These are phyloP conservation scores for Astrothelium macrocarpum DNA, from an alignment of 495 filamentous ascomycete genomes.

Conservation along the genomic window DNA sequence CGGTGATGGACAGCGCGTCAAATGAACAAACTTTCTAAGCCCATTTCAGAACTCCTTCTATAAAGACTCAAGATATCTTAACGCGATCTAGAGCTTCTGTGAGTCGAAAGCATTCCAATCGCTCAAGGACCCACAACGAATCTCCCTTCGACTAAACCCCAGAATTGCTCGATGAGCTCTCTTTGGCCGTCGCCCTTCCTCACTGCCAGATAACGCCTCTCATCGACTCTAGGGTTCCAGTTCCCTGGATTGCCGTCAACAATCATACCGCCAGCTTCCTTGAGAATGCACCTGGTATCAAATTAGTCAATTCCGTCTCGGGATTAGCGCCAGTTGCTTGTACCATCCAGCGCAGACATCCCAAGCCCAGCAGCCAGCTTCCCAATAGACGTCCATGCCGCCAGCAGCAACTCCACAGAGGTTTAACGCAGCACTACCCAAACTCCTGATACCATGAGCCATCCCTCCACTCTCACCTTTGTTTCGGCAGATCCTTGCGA, in stretches of 20 bases:
- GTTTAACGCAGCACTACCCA: conserved; percentile 79
- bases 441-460: conserved; percentile 66
- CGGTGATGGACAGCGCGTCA: too few species aligned
- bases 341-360: conserved; percentile 86
- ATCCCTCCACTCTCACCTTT: conserved; percentile 66
- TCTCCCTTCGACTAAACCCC: conserved; percentile 46
- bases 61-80: too few species aligned
- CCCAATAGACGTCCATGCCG: conserved; percentile 79
- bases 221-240: conserved; percentile 68
- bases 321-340: not conserved
- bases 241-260: conserved; percentile 67
- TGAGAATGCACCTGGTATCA: conserved; percentile 47
- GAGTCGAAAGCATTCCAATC: too few species aligned
- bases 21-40: too few species aligned
- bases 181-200: conserved; percentile 60
- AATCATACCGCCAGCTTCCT: conserved; percentile 75
- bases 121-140: conserved; percentile 36
- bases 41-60: too few species aligned
- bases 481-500: conserved; percentile 51
- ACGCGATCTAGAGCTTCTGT: too few species aligned
- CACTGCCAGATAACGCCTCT: conserved; percentile 68
- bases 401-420: conserved; percentile 73
- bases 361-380: conserved; percentile 92
- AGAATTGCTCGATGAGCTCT: conserved; percentile 74
- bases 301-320: not conserved